These are phyloP conservation scores for Zea luxurians DNA, from an alignment of 176 grass and related monocot species.

Conservation along the genomic window DNA sequence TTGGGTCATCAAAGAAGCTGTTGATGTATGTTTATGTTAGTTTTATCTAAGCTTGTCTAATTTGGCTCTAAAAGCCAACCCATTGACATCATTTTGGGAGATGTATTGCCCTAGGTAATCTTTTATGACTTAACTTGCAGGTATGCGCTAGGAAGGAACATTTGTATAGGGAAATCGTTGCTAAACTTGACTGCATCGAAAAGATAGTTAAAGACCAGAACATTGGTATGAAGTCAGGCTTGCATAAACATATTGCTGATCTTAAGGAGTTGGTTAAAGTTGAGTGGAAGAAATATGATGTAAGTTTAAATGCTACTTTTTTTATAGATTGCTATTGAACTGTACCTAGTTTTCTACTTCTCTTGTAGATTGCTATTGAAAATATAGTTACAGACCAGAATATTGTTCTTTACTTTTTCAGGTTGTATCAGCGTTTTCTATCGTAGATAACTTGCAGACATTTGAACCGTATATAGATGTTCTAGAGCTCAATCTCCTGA, in stretches of 20 bases:
- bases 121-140: slow-evolving; percentile 45
- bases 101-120: slow-evolving; percentile 30
- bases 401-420: slow-evolving; percentile 33
- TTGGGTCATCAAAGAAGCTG: slow-evolving; percentile 75
- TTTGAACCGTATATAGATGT: slow-evolving; percentile 60
- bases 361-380: background rate
- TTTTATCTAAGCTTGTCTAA: slow-evolving; percentile 7
- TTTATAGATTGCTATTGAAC: slow-evolving; percentile 24
- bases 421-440: slow-evolving; percentile 46
- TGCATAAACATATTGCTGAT: slow-evolving; percentile 56
- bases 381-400: background rate
- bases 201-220: slow-evolving; percentile 54
- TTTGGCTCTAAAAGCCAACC: background rate
- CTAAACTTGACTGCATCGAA: slow-evolving; percentile 66
- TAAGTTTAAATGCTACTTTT: slow-evolving; percentile 51
- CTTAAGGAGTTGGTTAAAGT: slow-evolving; percentile 71
- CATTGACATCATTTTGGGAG: slow-evolving; percentile 34
- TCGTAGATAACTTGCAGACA: slow-evolving; percentile 43
- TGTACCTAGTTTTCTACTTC: slow-evolving; percentile 11
- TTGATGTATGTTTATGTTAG: slow-evolving; percentile 62
- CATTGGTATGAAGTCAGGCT: slow-evolving; percentile 56
- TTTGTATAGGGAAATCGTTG: slow-evolving; percentile 57
- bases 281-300: slow-evolving; percentile 74
- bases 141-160: slow-evolving; percentile 55
- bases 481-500: slow-evolving; percentile 78